Percentiles rank a stretch among this genome's conserved stretches.
Evolutionary conservation across 108 stramenopile genomes (phyloP).

Genomic region (Conticribra guillardii): DNA sequence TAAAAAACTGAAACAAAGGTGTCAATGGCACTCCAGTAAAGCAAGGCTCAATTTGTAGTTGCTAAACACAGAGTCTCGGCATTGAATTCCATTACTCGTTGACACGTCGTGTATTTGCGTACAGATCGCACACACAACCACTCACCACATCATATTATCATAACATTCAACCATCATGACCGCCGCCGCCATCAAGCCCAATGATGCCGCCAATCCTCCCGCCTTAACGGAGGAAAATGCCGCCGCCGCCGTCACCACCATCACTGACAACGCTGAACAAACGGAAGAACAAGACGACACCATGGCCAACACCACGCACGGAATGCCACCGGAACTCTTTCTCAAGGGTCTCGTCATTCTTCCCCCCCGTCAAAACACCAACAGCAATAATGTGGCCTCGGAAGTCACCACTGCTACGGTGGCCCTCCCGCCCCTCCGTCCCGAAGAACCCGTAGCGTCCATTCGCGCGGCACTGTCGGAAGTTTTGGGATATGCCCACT

Average conservation of each 20-base stretch:
- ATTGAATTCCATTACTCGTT: too few species aligned
- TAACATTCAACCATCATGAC: too few species aligned
- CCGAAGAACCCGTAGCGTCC: conserved; percentile 76
- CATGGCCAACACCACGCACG: not conserved
- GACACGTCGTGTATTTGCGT: too few species aligned
- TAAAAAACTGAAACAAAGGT: too few species aligned
- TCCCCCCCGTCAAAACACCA: conserved; percentile 67
- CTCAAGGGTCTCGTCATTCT: conserved; percentile 67
- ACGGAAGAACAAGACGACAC: not conserved
- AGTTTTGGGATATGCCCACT: conserved; percentile 70
- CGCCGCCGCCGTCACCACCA: not conserved
- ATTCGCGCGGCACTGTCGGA: conserved; percentile 74
- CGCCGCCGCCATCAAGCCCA: not conserved
- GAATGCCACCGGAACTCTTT: too few species aligned
- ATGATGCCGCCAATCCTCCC: not conserved
- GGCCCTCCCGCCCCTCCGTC: conserved; percentile 77
- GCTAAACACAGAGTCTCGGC: too few species aligned
- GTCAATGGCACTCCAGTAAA: too few species aligned
- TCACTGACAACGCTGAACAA: not conserved
- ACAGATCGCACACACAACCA: too few species aligned
- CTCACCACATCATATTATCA: too few species aligned
- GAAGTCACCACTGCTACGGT: conserved; percentile 31
- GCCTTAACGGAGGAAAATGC: not conserved
- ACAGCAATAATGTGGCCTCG: not conserved
- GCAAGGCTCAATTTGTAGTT: too few species aligned